These are phyloP conservation scores for Penstemon barbatus DNA, from an alignment of 257 asterid species.

Conservation along the genomic window DNA sequence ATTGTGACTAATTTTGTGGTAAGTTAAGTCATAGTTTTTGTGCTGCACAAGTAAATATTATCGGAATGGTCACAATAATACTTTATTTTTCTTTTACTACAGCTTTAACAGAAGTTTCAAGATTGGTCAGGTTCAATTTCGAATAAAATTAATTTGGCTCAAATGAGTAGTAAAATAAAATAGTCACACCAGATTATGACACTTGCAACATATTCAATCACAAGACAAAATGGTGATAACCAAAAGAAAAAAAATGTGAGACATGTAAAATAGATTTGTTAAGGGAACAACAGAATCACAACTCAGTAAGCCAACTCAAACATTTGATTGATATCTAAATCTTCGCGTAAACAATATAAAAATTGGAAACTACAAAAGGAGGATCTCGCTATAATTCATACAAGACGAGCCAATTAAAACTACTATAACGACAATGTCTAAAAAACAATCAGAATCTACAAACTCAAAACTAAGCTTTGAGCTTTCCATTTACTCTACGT, in stretches of 20 bases:
- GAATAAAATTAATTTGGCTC: too few species aligned
- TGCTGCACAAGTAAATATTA: conserved; percentile 15
- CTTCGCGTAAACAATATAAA: background rate
- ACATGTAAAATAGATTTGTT: background rate
- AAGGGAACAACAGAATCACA: background rate
- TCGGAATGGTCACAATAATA: background rate
- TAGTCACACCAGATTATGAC: too few species aligned
- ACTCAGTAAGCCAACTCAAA: background rate
- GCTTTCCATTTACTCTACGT: conserved; percentile 72
- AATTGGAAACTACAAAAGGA: background rate
- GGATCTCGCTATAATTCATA: background rate
- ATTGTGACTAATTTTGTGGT: conserved; percentile 22
- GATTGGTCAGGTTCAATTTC: background rate
- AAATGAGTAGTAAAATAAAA: too few species aligned
- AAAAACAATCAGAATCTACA: conserved; percentile 26
- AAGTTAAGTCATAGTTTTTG: conserved; percentile 31
- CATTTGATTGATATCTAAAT: conserved; percentile 8
- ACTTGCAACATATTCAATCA: too few species aligned
- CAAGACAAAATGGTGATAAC: background rate
- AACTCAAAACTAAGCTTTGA: conserved; percentile 48
- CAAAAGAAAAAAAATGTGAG: background rate
- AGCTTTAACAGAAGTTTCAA: background rate
- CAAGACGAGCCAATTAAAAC: conserved; percentile 19
- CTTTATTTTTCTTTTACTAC: background rate
- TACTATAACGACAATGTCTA: conserved; percentile 9